Base-by-base conservation (phyloP, 257 asterid species). In the Handroanthus guayacan region DNA sequence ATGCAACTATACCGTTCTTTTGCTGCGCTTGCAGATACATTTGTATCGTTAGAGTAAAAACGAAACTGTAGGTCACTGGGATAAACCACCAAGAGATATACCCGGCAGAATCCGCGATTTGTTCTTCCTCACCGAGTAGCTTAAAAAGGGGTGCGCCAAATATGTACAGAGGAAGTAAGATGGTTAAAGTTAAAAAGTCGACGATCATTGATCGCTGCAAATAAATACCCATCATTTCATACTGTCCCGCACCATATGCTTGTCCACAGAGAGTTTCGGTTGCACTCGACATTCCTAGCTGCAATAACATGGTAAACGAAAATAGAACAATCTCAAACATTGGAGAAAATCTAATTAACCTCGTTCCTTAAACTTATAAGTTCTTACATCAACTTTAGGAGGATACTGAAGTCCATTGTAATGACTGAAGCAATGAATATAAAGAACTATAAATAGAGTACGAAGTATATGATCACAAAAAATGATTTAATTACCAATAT, bases 251-350 rank as follows among this genome's bases (percentile, higher is more conserved):
- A 52, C 98, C 98, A 66, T 20, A 91, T 45, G 98, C 96, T 87
- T 94, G 98, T 67, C 98, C 98, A 52, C 98, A 94, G 0, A 94
- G 94, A 14, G 98, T 94, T 76, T 94, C 98, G 2, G 98, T 94
- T 41, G 98, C 98, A 84, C 98, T 94, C 4, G 98, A 91, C 98
- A 94, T 94, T 75, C 98, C 98, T 71, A 94, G 76, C 98, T 94
- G 89, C 74, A 68, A 16, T 2, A 62, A 18, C 7, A 55, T 2
- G 14, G 70, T 52, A 25, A 66, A 14, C 44, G 60, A 57, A 11
- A 25, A 25, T 1, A 25, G 31, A 25, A 25, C 31, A 25, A 25
- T 25, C 31, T 25, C 31, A 25, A 25, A 25, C 31, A 1, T 25
- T 25, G 31, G 31, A 25, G 31, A 25, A 25, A 25, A 25, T 25